Conservation (phyloP, 768 basidiomycete genomes). For the Tremella fuciformis region DNA sequence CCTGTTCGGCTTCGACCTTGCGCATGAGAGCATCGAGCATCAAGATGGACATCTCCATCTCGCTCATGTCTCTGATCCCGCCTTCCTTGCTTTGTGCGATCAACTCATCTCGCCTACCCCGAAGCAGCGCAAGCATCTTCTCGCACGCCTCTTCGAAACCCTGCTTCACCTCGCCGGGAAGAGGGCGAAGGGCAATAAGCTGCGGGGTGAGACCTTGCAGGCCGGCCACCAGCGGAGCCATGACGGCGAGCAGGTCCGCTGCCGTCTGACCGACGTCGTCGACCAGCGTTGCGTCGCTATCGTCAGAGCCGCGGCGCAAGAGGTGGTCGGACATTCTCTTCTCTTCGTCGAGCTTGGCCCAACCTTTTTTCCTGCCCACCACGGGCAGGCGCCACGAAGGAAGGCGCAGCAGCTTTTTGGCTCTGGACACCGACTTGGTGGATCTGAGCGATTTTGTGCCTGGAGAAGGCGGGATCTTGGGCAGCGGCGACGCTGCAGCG, state of each 20-base stretch:
- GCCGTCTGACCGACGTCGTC: slow-evolving; percentile 2
- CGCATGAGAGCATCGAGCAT: slow-evolving; percentile 23
- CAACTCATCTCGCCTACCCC: slow-evolving; percentile 1
- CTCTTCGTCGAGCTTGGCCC: background rate
- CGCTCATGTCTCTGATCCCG: slow-evolving; percentile 14
- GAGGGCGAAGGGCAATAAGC: background rate
- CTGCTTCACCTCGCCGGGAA: background rate
- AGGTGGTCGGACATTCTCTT: slow-evolving; percentile 9
- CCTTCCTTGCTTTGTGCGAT: background rate
- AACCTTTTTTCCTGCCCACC: background rate
- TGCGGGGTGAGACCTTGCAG: slow-evolving; percentile 18
- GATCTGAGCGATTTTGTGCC: background rate
- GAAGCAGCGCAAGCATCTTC: slow-evolving; percentile 10
- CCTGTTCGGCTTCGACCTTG: slow-evolving; percentile 28
- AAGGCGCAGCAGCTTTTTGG: slow-evolving; percentile 1
- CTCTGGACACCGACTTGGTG: background rate
- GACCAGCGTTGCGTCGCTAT: slow-evolving; percentile 17
- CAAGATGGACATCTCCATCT: slow-evolving; percentile 28
- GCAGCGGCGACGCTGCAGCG: no score
- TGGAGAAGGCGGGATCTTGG: no score
- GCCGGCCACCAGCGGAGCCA: slow-evolving; percentile 23
- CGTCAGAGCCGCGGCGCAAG: slow-evolving; percentile 15
- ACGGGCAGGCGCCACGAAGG: background rate
- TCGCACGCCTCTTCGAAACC: slow-evolving; percentile 17
- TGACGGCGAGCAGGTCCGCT: slow-evolving; percentile 9